Conservation (phyloP, 352 stramenopile species). For the Globisporangium polare region DNA sequence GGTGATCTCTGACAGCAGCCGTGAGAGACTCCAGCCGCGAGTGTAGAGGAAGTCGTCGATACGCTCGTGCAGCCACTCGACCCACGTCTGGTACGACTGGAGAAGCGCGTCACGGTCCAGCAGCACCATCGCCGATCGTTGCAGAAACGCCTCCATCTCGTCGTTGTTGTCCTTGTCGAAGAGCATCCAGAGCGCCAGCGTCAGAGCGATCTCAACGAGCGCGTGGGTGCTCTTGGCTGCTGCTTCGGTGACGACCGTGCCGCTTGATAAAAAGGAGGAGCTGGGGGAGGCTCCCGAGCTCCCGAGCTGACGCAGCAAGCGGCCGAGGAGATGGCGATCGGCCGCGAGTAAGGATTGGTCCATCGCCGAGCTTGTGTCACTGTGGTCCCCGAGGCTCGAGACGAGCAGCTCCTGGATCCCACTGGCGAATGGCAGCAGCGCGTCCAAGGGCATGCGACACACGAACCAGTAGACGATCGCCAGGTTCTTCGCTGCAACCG, state of each 20-base stretch:
- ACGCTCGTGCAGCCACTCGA: conserved; percentile 4
- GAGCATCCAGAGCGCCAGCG: not conserved
- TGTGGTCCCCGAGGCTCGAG: not conserved
- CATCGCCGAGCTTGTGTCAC: too few species aligned
- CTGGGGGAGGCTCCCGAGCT: too few species aligned
- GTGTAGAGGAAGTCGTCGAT: not conserved
- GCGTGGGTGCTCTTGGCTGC: not conserved
- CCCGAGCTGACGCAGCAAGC: not conserved
- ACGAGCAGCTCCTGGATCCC: not conserved
- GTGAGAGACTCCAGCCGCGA: not conserved
- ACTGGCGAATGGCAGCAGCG: not conserved
- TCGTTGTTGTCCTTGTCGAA: not conserved
- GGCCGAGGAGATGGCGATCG: not conserved
- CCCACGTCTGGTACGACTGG: not conserved
- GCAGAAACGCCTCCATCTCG: conserved; percentile 1
- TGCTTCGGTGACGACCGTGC: too few species aligned
- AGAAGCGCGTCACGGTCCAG: not conserved
- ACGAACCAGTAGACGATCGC: not conserved
- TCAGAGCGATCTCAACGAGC: not conserved
- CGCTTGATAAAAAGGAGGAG: too few species aligned
- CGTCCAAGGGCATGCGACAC: not conserved
- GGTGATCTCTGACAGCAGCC: not conserved
- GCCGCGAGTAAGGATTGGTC: too few species aligned
- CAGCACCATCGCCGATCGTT: not conserved
- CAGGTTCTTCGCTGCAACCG: not conserved